Base-by-base conservation (phyloP, 192 early-diverging fungal genomes). In the Coemansia sp. region DNA sequence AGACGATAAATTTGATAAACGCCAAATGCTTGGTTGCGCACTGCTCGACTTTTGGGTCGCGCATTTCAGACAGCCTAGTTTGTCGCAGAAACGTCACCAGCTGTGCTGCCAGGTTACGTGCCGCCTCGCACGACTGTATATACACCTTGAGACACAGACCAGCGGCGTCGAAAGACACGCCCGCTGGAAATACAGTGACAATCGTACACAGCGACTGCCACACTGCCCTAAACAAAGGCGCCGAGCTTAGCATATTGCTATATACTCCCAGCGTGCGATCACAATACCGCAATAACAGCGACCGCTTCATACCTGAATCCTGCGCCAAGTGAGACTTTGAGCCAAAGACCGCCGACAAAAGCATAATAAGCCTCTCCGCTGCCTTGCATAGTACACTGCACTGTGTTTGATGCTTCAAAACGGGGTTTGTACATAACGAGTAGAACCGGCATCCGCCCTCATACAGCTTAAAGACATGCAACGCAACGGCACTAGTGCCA, bases 1-100 rank as follows among this genome's bases (percentile, higher is more conserved):
- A 81, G 6, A 81, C 74, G 33, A 81, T 52, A 63, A 75, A 81
- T 33, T 70, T 50, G 35, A 81, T 67, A 49, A 70, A 75, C 38
- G 73, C 73, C 64, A 81, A 9, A 8, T 40, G 49, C 5, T 58
- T 63, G 30, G 64, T 76, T n/a, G 73, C 47, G 14, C 73, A 64
- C n/a, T 67, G 69, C 23, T 47, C 37, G n/a, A 67, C 16, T 44
- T 66, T 76, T 11, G 26, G 47, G 13, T 75, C 70, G 7, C 35
- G 50, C 32, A 70, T 30, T 13, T 62, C 74, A 4, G 26, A 42
- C 4, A 21, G 9, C 14, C 14, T 38, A 4, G 66, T 19, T 6
- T 68, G 62, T 32, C 13, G 42, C 21, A 72, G 14, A 30, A 70
- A 2, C 5, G 33, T n/a, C 10, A 52, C 38, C 4, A 64, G 52